phyloP scores from a whole-genome alignment of 1,284 basidiomycete species.

The Trametes hirsuta region DNA sequence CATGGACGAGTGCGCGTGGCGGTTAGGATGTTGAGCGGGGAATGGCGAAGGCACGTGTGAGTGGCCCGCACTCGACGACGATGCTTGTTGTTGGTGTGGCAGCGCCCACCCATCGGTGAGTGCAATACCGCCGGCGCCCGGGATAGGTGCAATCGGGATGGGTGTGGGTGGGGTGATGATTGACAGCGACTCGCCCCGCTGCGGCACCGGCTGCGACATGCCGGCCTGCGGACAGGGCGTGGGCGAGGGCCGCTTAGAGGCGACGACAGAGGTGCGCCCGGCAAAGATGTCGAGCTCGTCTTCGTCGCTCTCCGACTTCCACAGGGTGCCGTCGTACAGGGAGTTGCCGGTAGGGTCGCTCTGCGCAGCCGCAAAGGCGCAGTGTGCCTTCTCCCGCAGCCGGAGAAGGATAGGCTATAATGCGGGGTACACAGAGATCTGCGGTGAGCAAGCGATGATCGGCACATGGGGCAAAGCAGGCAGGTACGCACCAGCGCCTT shows the following conservation, averaged over 20 bases:
- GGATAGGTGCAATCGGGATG: constrained; percentile 17
- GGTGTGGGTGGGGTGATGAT: constrained; percentile 21
- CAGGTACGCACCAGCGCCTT: constrained; percentile 34
- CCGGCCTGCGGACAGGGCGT: constrained; percentile 18
- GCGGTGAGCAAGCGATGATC: constrained; percentile 19
- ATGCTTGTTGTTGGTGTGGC: neutral
- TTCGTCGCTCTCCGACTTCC: constrained; percentile 47
- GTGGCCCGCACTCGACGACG: constrained; percentile 5
- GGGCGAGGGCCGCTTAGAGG: constrained; percentile 43
- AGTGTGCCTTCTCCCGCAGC: constrained; percentile 35
- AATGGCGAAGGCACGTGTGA: constrained; percentile 1
- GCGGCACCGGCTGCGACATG: neutral
- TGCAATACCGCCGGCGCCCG: constrained; percentile 4
- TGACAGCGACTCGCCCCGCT: constrained; percentile 4
- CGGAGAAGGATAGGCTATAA: constrained; percentile 31
- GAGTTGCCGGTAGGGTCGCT: constrained; percentile 14
- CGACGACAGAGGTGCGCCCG: constrained; percentile 39
- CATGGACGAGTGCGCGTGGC: constrained; percentile 1
- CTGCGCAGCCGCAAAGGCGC: constrained; percentile 26
- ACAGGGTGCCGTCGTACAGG: constrained; percentile 27
- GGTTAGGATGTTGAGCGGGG: neutral
- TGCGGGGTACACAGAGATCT: neutral
- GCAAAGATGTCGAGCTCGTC: constrained; percentile 72
- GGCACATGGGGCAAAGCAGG: neutral
- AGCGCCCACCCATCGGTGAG: constrained; percentile 18